Base-by-base conservation (phyloP, 1,139 yeast genomes). In the Blastobotrys capitulatus region DNA sequence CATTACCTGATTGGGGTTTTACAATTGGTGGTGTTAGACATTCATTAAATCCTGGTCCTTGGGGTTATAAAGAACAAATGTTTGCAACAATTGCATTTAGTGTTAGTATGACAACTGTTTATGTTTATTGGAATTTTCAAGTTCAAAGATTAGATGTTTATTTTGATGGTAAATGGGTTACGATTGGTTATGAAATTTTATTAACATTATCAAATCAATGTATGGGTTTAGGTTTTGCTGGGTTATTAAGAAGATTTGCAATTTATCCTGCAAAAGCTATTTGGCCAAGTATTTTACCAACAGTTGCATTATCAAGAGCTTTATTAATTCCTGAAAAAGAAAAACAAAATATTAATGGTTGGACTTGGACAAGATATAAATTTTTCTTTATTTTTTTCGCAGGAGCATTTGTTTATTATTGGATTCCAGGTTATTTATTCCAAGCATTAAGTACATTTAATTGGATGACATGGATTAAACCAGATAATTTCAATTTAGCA, bases 61-160 rank as follows among this genome's bases (percentile, higher is more conserved):
- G 87, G 85, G 70, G 75, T 35, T 75, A 70, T 60, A 84, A 85
- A 64, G 92, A 84, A 61, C 88, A 83, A 69, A 80, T 80, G 82
- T 69, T 80, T 53, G 71, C 80, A 2, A 77, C 84, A 6, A 50
- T 77, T 40, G 66, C 74, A 54, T 72, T 73, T 57, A 66, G 73
- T 35, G 71, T 71, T 42, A 63, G 76, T n/a, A 65, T 70, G 38
- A 71, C 72, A 25, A 62, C 71, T 41, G 70, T 76, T 37, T 76
- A 77, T 49, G 77, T 73, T 10, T 68, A 67, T 52, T 77, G 76
- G 55, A 57, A 61, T 39, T 70, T 76, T 50, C 68, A 71, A 48
- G 75, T 72, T 20, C 80, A 77, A 58, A 70, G 73, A 50, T 58
- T 72, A 25, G 60, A 62, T 7, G 54, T 64, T 40, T 78, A 65